These are phyloP conservation scores for Albophoma yamanashiensis DNA, from an alignment of 2,329 filamentous ascomycete species.

Conservation along the genomic window DNA sequence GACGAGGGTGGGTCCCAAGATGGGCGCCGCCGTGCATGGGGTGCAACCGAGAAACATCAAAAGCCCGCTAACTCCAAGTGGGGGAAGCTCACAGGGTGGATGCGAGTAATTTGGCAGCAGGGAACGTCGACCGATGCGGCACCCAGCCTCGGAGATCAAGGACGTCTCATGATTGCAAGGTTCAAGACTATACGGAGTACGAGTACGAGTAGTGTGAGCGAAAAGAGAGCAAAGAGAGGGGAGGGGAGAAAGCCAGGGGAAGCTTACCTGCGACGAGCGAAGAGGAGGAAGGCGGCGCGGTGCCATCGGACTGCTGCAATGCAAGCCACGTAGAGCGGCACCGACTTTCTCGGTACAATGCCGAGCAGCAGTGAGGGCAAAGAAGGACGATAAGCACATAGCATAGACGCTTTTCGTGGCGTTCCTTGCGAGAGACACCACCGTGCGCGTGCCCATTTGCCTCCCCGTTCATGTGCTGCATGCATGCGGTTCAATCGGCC, in stretches of 20 bases:
- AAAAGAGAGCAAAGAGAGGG: background rate
- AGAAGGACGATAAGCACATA: background rate
- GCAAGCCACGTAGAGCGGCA: slow-evolving; percentile 2
- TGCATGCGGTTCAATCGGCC: background rate
- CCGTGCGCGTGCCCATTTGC: background rate
- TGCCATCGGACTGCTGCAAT: slow-evolving; percentile 2
- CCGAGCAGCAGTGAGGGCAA: background rate
- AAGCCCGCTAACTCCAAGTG: background rate
- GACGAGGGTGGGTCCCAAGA: background rate
- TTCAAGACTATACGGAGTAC: background rate
- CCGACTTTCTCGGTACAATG: background rate
- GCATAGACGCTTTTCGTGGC: background rate
- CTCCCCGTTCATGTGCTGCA: background rate
- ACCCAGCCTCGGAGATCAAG: slow-evolving; percentile 1
- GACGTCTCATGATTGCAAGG: slow-evolving; percentile 1
- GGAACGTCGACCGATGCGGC: background rate
- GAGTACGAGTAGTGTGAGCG: background rate
- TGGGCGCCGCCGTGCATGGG: background rate
- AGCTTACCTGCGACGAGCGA: background rate
- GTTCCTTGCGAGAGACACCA: background rate
- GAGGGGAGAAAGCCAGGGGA: background rate
- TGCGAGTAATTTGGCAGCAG: background rate
- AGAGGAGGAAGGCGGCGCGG: background rate
- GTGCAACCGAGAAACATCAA: background rate
- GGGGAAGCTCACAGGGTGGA: background rate